Percentiles rank a stretch among this genome's conserved stretches.
These are phyloP conservation scores for Sextonia rubra DNA, from an alignment of 164 flowering plant species.

Conservation along the genomic window DNA sequence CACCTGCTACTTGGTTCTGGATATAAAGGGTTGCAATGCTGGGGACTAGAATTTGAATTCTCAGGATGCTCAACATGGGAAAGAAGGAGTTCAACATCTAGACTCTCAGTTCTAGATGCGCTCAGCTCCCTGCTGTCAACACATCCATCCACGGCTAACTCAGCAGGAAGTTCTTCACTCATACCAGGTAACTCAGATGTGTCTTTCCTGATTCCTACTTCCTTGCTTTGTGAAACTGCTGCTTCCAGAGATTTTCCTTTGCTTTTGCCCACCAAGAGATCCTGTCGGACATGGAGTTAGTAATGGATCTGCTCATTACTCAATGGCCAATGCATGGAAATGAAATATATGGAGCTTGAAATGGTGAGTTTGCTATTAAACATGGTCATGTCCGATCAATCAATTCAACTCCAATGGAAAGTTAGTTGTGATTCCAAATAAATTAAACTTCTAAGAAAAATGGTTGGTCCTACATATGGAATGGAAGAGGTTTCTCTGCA, in stretches of 20 bases:
- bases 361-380: no score
- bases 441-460: no score
- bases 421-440: background rate
- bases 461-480: background rate
- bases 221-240: conserved; percentile 19
- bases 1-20: conserved; percentile 49
- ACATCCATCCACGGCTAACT: conserved; percentile 19
- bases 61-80: conserved; percentile 29
- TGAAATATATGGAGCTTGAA: background rate
- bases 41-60: conserved; percentile 17
- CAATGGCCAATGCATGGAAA: no score
- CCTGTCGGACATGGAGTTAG: conserved; percentile 28
- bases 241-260: conserved; percentile 10
- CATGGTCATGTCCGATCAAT: background rate
- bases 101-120: conserved; percentile 64
- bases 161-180: conserved; percentile 32
- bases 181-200: conserved; percentile 32
- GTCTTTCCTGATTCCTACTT: conserved; percentile 14
- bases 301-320: background rate
- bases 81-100: conserved; percentile 48
- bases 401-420: background rate
- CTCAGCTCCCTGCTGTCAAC: conserved; percentile 32
- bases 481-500: background rate
- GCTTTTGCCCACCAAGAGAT: conserved; percentile 5
- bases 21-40: conserved; percentile 6